Conservation (phyloP, 148 eudicot species). For the Rhododendron henanense region DNA sequence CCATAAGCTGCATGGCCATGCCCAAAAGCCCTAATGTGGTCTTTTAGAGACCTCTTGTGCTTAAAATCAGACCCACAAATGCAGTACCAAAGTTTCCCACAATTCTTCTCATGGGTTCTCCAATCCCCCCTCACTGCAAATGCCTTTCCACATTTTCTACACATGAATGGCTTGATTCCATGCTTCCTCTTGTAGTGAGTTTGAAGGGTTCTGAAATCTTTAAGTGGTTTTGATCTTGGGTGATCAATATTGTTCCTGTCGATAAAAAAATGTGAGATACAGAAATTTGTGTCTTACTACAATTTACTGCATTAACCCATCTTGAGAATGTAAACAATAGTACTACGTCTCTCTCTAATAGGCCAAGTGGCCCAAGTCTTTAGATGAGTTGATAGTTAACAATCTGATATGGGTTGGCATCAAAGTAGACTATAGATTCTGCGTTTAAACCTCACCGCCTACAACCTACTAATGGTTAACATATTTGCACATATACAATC, state of each 20-base stretch:
- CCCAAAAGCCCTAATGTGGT: conserved; percentile 58
- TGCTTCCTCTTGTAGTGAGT: conserved; percentile 71
- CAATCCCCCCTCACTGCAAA: conserved; percentile 71
- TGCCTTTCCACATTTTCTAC: conserved; percentile 59
- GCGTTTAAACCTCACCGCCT: neutral
- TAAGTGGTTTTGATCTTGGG: conserved; percentile 57
- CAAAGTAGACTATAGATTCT: neutral
- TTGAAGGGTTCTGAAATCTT: conserved; percentile 65
- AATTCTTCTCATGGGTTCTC: conserved; percentile 74
- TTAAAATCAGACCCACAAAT: conserved; percentile 65
- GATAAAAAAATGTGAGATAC: neutral
- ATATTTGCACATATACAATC: no score
- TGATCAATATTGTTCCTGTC: conserved; percentile 60
- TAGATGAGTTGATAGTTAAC: neutral
- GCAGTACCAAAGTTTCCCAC: conserved; percentile 74
- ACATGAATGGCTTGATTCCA: conserved; percentile 60
- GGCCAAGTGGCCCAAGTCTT: neutral
- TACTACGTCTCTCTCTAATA: neutral
- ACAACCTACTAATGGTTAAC: neutral
- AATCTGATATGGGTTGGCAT: neutral
- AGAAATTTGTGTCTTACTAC: neutral
- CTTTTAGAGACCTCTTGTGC: conserved; percentile 68
- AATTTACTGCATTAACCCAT: neutral
- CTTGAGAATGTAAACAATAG: neutral
- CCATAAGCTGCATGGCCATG: conserved; percentile 51